phyloP scores from a whole-genome alignment of 768 basidiomycete genomes.

The Boletus rufocinnamomeus region DNA sequence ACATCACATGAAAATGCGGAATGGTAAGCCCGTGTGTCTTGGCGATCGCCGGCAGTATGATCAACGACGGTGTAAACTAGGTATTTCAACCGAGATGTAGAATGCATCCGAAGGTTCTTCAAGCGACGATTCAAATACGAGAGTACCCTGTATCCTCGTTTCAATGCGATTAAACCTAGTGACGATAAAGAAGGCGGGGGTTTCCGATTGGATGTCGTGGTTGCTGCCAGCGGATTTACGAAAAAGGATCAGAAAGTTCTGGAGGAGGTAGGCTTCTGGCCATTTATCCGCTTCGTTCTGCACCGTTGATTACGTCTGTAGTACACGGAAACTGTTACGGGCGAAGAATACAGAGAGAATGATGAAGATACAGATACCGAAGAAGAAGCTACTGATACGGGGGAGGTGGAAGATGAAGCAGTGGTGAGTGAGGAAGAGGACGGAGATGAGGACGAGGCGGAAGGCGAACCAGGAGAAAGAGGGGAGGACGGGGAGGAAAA shows the following conservation, averaged over 20 bases:
- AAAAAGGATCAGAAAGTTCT: constrained; percentile 78
- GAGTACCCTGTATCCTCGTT: constrained; percentile 84
- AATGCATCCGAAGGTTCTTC: constrained; percentile 95
- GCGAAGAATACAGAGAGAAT: constrained; percentile 36
- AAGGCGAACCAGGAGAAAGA: constrained; percentile 40
- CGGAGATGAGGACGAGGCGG: constrained; percentile 40
- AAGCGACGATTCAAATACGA: constrained; percentile 90
- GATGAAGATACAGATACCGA: constrained; percentile 32
- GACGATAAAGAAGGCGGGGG: constrained; percentile 43
- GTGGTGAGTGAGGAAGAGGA: constrained; percentile 31
- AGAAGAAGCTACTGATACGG: constrained; percentile 42
- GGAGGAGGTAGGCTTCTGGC: constrained; percentile 66
- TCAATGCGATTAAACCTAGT: constrained; percentile 47
- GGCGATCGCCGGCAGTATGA: constrained; percentile 14
- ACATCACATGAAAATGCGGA: constrained; percentile 96
- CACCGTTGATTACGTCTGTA: constrained; percentile 35
- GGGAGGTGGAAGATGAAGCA: constrained; percentile 39
- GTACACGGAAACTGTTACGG: constrained; percentile 66
- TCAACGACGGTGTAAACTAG: constrained; percentile 42
- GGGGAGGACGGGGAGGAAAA: constrained; percentile 34
- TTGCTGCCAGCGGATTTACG: constrained; percentile 92
- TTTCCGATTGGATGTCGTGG: constrained; percentile 85
- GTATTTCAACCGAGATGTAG: constrained; percentile 99
- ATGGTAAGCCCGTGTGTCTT: constrained; percentile 56
- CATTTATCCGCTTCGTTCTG: constrained; percentile 22